Base-by-base conservation (phyloP, 2,329 filamentous ascomycete species). In the Alternaria conjuncta region DNA sequence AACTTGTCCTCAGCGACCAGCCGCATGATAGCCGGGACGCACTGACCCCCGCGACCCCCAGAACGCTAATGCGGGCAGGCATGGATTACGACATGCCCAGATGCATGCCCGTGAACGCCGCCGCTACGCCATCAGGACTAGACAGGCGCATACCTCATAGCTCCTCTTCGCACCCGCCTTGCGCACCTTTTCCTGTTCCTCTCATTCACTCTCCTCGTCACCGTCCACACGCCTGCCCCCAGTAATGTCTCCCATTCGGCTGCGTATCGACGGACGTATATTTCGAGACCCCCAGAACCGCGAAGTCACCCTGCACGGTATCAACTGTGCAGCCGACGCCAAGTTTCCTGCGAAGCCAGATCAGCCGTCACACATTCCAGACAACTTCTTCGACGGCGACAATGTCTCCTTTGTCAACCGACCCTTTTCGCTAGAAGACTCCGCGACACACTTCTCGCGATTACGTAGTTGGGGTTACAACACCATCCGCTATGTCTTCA, bases 401-500 rank as follows among this genome's bases (percentile, higher is more conserved):
- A 89, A 90, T 70, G 92, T 98, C 65, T 94, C 91, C 21, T 99
- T 99, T 75, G 91, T 95, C 70, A 87, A 89, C 63, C 88, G 94
- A 3, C 96, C 96, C 0, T 99, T 99, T 71, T 84, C 90, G 4
- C 86, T 92, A 51, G 88, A 92, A 54, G 93, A 97, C 70, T 93
- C 96, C 1, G 90, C 93, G 73, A 85, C 87, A 15, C 96, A 99
- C 79, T 97, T 99, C 79, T 87, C 92, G 12, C 88, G 94, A 46
- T 82, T 99, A 68, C 92, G 91, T 73, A 90, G 91, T 74, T 97
- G 91, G 85, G 96, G 96, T 13, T 99, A 97, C 85, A 99, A 98
- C 80, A 94, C 93, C 0, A 94, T 99, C 70, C 88, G 96, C 76
- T 99, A 99, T 80, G 85, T 99, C 71, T 99, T 98, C 78, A 98